These are phyloP conservation scores for Aspergillus sp. DNA, from an alignment of 2,329 filamentous ascomycete genomes.

Conservation along the genomic window DNA sequence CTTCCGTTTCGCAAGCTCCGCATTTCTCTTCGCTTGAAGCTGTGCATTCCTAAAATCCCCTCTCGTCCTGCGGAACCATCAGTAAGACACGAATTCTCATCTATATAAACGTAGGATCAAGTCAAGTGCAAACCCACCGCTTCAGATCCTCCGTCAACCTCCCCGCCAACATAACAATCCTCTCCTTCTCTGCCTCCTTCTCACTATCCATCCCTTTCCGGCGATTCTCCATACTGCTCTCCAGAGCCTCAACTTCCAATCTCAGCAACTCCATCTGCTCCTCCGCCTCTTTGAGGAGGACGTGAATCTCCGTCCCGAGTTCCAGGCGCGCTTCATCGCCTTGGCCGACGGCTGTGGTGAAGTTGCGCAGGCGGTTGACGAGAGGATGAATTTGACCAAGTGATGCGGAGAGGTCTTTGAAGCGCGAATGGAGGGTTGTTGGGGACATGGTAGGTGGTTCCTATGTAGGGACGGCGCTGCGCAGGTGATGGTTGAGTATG, in stretches of 20 bases:
- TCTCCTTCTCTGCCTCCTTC: conserved; percentile 56
- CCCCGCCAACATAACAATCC: conserved; percentile 59
- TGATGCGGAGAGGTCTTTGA: conserved; percentile 48
- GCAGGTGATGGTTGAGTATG: background rate
- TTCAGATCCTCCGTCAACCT: conserved; percentile 65
- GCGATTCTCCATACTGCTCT: conserved; percentile 36
- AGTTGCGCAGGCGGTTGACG: conserved; percentile 51
- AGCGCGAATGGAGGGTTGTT: conserved; percentile 39
- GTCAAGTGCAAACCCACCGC: conserved; percentile 45
- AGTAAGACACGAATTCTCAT: conserved; percentile 2
- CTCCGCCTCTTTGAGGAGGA: conserved; percentile 67
- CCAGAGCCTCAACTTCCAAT: conserved; percentile 69
- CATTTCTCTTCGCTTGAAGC: conserved; percentile 66
- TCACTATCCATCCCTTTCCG: conserved; percentile 40
- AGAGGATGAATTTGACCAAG: conserved; percentile 50
- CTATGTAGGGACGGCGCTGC: no score
- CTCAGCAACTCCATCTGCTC: conserved; percentile 75
- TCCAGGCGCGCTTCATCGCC: conserved; percentile 63
- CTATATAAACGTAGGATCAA: background rate
- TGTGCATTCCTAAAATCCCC: conserved; percentile 74
- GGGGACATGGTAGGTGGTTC: conserved; percentile 11
- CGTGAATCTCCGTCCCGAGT: conserved; percentile 72
- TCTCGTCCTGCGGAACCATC: conserved; percentile 42
- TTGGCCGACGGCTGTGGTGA: conserved; percentile 57
- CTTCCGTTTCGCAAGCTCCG: conserved; percentile 64